Percentiles rank a stretch among this genome's conserved stretches.
These are phyloP conservation scores for Fusarium falciforme DNA, from an alignment of 2,329 filamentous ascomycete species.

Conservation along the genomic window DNA sequence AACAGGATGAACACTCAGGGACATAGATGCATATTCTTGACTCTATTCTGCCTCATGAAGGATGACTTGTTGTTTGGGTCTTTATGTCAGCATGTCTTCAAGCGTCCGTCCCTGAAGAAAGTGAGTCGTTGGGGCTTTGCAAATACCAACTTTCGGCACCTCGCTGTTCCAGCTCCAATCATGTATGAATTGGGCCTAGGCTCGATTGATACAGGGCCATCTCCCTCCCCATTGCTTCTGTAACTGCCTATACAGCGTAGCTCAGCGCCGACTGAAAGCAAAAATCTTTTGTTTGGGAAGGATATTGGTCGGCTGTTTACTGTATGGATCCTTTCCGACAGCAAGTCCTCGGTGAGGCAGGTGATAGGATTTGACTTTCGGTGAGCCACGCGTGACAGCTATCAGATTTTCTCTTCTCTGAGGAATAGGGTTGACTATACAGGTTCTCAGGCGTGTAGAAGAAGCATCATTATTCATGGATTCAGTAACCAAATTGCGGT, in stretches of 20 bases:
- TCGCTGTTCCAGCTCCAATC: neutral
- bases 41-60: neutral
- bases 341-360: neutral
- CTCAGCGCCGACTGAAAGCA: neutral
- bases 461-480: neutral
- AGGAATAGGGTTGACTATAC: neutral
- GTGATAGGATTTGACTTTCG: neutral
- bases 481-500: neutral
- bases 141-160: neutral
- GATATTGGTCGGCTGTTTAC: neutral
- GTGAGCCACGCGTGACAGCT: neutral
- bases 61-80: neutral
- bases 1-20: conserved; percentile 11
- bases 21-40: conserved; percentile 7
- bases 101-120: neutral
- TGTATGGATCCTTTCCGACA: neutral
- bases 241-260: neutral
- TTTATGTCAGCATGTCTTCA: neutral
- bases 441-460: neutral
- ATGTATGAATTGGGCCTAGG: neutral
- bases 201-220: neutral
- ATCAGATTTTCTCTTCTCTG: neutral
- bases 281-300: neutral
- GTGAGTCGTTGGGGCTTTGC: too few relatives aligned
- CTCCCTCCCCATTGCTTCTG: neutral